Evolutionary conservation across 2,329 filamentous ascomycete species (phyloP), one percentile per base, ranked within the genome.

Genomic region (Epichloe sibirici): DNA sequence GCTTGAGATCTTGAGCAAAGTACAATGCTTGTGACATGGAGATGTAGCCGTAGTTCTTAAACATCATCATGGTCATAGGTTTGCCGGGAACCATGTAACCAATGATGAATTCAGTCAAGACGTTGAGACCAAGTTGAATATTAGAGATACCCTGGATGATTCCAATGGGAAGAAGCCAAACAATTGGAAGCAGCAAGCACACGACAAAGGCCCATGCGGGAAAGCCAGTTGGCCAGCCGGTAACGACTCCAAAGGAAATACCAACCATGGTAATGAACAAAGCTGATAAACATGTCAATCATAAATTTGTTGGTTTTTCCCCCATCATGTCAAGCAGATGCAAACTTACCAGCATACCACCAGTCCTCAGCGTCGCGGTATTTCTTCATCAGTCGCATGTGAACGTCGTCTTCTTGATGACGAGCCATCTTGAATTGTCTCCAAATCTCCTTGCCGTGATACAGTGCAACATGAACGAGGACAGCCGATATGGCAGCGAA

Each of bases 21-120:
- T 78, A 81, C 48, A 85, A 70, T 0, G 79, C 82, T 63, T 85
- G 80, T 15, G 73, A 73, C 79, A 85, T 84, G 67, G 74, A 80
- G 52, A 86, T 78, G 63, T 85, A 86, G 49, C 82, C 81, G 60
- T 84, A 88, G 56, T 82, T 85, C 67, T 87, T 87, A 71, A 88
- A 88, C 69, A 88, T 76, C 83, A 88, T 88, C 76, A 87, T 83
- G 47, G 83, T 83, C 55, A 88, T 72, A 2, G 85, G 84, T 3
- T 76, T 75, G 28, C 85, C 85, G 0, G 84, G 84, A 48, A 85
- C 77, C 74, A 88, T 83, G 65, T 88, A 88, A 5, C 85, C 85
- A 55, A 85, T 76, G 55, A 88, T 76, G 59, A 84, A 86, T 63
- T 87, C 83, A n/a, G 83, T 85, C 54, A 88, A 67, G 17, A 88